Percentiles rank a stretch among this genome's conserved stretches.
These are phyloP conservation scores for Huiozyma naganishii DNA, from an alignment of 805 yeast genomes.

Conservation along the genomic window DNA sequence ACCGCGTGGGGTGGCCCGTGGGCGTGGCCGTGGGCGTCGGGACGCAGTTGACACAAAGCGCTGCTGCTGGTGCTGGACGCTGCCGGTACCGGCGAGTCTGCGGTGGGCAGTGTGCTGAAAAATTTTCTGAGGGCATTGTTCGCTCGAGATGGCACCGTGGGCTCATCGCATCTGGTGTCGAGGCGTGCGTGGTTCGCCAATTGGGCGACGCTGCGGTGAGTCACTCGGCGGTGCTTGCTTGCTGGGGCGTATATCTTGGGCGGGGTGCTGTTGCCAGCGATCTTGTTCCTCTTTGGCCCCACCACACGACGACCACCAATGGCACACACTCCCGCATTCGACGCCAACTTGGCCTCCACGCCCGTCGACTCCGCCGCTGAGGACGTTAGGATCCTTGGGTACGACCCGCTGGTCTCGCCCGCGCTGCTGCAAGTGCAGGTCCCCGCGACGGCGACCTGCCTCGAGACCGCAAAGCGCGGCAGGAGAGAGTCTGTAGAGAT, in stretches of 20 bases:
- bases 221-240: neutral
- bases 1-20: neutral
- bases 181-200: too few relatives aligned
- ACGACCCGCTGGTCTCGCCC: constrained; percentile 91
- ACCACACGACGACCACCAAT: too few relatives aligned
- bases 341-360: constrained; percentile 13
- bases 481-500: constrained; percentile 71
- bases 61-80: too few relatives aligned
- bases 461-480: constrained; percentile 60
- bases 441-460: constrained; percentile 47
- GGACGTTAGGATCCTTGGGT: constrained; percentile 74
- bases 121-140: neutral
- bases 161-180: too few relatives aligned
- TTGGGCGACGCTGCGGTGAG: neutral
- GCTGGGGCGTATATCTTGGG: neutral
- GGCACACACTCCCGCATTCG: constrained; percentile 25
- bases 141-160: too few relatives aligned
- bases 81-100: too few relatives aligned
- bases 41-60: too few relatives aligned
- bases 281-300: neutral
- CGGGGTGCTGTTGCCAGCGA: neutral
- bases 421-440: constrained; percentile 80
- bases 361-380: constrained; percentile 39
- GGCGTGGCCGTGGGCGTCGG: neutral
- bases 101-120: neutral